Base-by-base conservation (phyloP, 139 green algal genomes). In the Picochlorum sp. region DNA sequence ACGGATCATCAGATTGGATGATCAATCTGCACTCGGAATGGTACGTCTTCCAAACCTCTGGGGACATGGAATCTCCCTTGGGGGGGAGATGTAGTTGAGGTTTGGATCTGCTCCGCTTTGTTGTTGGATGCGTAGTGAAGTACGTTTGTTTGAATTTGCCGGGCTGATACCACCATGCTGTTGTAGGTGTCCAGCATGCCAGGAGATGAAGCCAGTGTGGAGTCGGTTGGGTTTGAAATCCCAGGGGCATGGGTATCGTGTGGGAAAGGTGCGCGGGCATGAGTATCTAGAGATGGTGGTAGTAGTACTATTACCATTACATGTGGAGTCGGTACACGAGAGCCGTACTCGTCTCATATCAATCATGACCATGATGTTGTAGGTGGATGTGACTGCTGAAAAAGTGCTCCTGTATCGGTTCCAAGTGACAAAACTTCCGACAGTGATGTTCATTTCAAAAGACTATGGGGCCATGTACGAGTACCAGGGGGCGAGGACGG, bases 381-480 rank as follows among this genome's bases (percentile, higher is more conserved):
- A 73, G 65, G 65, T 77, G 8, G 65, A 77, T 23, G 70, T 63
- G 13, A 45, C 65, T 1, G 15, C 15, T 14, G 23, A 77, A 20
- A 34, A 38, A 15, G 65, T 51, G 11, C 24, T 73, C 7, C 10
- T 77, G 24, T 44, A 16, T 24, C 64, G 70, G 28, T 73, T 77
- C 15, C 34, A 62, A 45, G 45, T 77, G 14, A 28, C 13, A 4
- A 44, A 55, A 51, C 68, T 65, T 49, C 70, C 69, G 13, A 44
- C 58, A 2, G 57, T 77, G 6, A 62, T 57, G 18, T 51, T 68
- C 28, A 44, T 73, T 1, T 60, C 59, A 24, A 47, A 47, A 37
- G 63, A 20, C 4, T 58, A 77, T 14, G 51, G 20, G 51, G 18
- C 18, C 30, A 72, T 57, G 23, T 37, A 65, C 7, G 45, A 68